Percentiles rank a stretch among this genome's conserved stretches.
Conservation (phyloP, 495 filamentous ascomycete species). For the Lasiosphaeris hirsuta region DNA sequence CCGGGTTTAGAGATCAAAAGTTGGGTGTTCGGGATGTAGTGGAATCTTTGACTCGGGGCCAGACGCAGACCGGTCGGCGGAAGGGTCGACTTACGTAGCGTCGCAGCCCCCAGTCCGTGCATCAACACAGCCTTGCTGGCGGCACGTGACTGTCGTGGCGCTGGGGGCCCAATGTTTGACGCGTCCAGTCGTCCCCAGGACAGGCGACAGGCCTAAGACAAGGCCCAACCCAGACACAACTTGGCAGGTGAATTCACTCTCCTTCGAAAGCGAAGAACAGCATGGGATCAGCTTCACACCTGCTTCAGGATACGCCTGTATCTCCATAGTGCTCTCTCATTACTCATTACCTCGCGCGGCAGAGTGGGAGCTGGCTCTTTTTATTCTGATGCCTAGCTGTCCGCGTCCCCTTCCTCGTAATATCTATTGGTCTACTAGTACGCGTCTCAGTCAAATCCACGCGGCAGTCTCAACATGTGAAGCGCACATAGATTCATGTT, state of each 20-base stretch:
- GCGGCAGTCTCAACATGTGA: no score
- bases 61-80: constrained; percentile 3
- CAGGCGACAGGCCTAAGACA: not conserved
- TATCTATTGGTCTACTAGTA: not conserved
- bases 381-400: not conserved
- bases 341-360: no score
- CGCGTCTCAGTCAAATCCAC: not conserved
- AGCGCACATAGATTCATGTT: no score
- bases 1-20: not conserved
- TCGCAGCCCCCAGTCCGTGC: constrained; percentile 18
- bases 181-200: not conserved
- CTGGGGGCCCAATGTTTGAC: not conserved
- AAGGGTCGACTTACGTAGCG: constrained; percentile 16
- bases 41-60: constrained; percentile 4
- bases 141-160: constrained; percentile 10
- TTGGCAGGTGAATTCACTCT: no score
- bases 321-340: no score
- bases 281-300: no score
- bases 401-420: not conserved
- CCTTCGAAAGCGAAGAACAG: no score
- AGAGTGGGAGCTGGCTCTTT: no score
- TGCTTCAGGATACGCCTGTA: not conserved
- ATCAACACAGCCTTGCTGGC: constrained; percentile 5
- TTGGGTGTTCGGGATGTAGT: not conserved
- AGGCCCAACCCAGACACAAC: no score